Conservation (phyloP, 257 asterid species). For the Striga asiatica region DNA sequence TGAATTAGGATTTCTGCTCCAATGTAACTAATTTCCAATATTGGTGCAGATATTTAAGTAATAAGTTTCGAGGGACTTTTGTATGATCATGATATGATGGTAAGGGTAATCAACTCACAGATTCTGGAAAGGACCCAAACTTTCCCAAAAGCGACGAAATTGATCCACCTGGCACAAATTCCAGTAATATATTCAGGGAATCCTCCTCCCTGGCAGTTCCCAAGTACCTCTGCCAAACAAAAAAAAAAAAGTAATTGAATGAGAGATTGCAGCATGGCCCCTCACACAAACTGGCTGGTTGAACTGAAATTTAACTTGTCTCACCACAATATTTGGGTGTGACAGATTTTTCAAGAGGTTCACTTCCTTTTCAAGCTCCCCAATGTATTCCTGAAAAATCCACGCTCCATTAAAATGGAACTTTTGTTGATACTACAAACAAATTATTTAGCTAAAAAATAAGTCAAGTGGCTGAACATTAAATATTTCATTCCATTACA, state of each 20-base stretch:
- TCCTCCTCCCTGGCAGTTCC: conserved; percentile 95
- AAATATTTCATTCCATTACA: not conserved
- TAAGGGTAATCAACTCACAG: conserved; percentile 50
- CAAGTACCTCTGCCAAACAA: conserved; percentile 69
- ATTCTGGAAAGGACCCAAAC: conserved; percentile 93
- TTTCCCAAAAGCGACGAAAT: conserved; percentile 94
- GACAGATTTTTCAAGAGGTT: conserved; percentile 86
- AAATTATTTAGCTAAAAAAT: no score
- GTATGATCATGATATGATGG: not conserved
- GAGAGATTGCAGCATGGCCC: conserved; percentile 4
- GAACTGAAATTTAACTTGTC: conserved; percentile 15
- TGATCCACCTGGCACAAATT: conserved; percentile 97
- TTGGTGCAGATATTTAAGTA: not conserved
- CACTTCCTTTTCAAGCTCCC: conserved; percentile 97
- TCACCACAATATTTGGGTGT: conserved; percentile 94
- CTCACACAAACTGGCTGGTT: not conserved
- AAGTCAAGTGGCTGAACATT: no score
- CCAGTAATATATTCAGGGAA: conserved; percentile 79
- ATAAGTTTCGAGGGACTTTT: not conserved
- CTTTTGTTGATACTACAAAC: conserved; percentile 1
- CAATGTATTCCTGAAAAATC: conserved; percentile 60
- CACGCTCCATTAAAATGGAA: conserved; percentile 13
- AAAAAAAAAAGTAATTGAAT: conserved; percentile 3
- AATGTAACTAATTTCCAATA: not conserved
- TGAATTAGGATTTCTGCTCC: conserved; percentile 3